Percentiles rank a stretch among this genome's conserved stretches.
phyloP scores from a whole-genome alignment of 2,329 filamentous ascomycete genomes.

The Massarina eburnea region DNA sequence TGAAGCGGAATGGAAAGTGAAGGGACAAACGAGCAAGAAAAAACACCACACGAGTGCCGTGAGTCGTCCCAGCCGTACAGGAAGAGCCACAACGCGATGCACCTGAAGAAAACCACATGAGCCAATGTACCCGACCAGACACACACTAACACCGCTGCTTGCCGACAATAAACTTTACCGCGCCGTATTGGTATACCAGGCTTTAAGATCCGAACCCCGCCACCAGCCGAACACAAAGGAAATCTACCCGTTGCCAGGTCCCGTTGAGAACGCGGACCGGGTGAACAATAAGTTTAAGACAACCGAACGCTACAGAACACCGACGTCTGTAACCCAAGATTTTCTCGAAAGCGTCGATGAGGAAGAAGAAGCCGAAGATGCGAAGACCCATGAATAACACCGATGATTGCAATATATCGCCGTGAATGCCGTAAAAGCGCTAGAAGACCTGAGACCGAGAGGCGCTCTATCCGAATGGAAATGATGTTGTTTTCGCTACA shows the following conservation, averaged over 20 bases:
- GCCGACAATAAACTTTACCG: constrained; percentile 10
- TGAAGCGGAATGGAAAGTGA: constrained; percentile 2
- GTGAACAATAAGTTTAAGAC: constrained; percentile 27
- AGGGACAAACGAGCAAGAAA: constrained; percentile 17
- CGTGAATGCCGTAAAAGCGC: constrained; percentile 42
- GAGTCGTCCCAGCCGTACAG: constrained; percentile 46
- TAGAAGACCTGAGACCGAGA: constrained; percentile 38
- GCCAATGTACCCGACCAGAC: constrained; percentile 2
- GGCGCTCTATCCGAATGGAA: constrained; percentile 43
- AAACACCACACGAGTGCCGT: constrained; percentile 32
- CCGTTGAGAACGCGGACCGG: constrained; percentile 25
- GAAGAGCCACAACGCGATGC: constrained; percentile 8
- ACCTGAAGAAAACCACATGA: constrained; percentile 1
- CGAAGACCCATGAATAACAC: constrained; percentile 37
- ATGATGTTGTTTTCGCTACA: constrained; percentile 34
- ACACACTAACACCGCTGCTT: constrained; percentile 8
- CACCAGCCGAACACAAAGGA: constrained; percentile 40
- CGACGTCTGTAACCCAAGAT: constrained; percentile 36
- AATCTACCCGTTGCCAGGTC: constrained; percentile 43
- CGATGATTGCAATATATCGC: constrained; percentile 40
- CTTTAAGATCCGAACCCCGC: constrained; percentile 19
- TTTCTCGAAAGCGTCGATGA: constrained; percentile 40
- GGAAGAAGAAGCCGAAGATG: constrained; percentile 30
- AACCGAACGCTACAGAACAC: constrained; percentile 29
- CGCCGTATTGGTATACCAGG: constrained; percentile 45